phyloP scores from a whole-genome alignment of 2,329 filamentous ascomycete genomes.

The Aspergillus viridinutans region DNA sequence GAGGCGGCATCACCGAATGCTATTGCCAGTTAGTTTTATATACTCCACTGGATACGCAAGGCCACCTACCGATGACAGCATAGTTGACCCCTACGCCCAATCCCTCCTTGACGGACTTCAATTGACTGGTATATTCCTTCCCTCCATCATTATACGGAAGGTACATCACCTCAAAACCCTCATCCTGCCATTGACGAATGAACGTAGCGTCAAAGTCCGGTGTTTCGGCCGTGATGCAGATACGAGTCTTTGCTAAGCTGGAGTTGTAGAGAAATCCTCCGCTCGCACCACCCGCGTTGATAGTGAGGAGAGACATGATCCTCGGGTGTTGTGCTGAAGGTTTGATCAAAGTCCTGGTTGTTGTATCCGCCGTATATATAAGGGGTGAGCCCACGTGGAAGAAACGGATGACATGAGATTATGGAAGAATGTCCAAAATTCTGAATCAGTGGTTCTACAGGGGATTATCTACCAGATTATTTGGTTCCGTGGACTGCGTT shows the following conservation, averaged over 20 bases:
- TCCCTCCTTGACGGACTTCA: slow-evolving; percentile 51
- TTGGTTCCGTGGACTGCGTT: neutral
- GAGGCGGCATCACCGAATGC: slow-evolving; percentile 61
- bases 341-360: neutral
- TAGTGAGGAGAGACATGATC: slow-evolving; percentile 31
- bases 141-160: slow-evolving; percentile 51
- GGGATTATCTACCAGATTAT: neutral
- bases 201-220: slow-evolving; percentile 51
- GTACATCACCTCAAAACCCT: slow-evolving; percentile 59
- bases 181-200: slow-evolving; percentile 53
- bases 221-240: slow-evolving; percentile 33
- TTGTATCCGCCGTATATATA: neutral
- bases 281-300: slow-evolving; percentile 28
- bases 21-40: slow-evolving; percentile 21
- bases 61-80: slow-evolving; percentile 54
- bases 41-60: neutral
- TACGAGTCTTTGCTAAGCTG: slow-evolving; percentile 26
- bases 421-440: neutral
- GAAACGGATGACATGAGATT: neutral
- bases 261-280: slow-evolving; percentile 35
- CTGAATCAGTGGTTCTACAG: neutral
- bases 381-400: neutral
- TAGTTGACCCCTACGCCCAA: slow-evolving; percentile 58
- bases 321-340: neutral
- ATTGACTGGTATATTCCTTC: slow-evolving; percentile 47